phyloP scores from a whole-genome alignment of 495 filamentous ascomycete species.

The Diplogelasinospora grovesii region DNA sequence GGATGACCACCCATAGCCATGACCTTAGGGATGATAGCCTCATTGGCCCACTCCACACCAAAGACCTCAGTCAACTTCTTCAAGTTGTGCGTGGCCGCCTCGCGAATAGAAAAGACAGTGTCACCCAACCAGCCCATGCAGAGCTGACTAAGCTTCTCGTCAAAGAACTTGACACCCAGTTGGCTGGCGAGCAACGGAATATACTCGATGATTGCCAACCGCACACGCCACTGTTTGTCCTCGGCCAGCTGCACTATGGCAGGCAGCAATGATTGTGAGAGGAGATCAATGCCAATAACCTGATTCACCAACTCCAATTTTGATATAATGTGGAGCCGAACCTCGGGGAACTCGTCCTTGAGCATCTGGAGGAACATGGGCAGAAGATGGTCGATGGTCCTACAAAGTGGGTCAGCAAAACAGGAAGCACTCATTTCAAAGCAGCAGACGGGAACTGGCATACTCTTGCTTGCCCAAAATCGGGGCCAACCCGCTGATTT shows the following conservation, averaged over 20 bases:
- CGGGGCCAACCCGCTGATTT: conserved; percentile 93
- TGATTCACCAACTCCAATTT: conserved; percentile 97
- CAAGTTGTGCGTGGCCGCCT: conserved; percentile 92
- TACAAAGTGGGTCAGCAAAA: conserved; percentile 27
- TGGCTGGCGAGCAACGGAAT: conserved; percentile 95
- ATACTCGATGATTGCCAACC: conserved; percentile 97
- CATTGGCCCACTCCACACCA: conserved; percentile 95
- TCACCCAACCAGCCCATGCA: conserved; percentile 99
- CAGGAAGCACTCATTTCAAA: background rate
- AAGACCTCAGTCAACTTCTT: conserved; percentile 99
- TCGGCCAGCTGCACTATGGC: conserved; percentile 98
- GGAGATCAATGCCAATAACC: conserved; percentile 94
- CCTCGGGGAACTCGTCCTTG: conserved; percentile 98
- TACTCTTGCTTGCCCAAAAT: conserved; percentile 98
- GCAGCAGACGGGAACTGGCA: conserved; percentile 29
- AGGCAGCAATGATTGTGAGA: conserved; percentile 92
- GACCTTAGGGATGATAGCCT: conserved; percentile 95
- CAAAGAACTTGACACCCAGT: conserved; percentile 94
- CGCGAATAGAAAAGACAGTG: conserved; percentile 95
- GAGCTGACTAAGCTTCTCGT: conserved; percentile 87
- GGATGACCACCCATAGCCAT: conserved; percentile 96
- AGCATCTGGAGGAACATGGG: conserved; percentile 99
- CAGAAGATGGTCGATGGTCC: conserved; percentile 90
- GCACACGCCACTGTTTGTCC: conserved; percentile 99
- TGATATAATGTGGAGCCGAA: conserved; percentile 95